Percentiles rank a stretch among this genome's conserved stretches.
phyloP scores from a whole-genome alignment of 2,329 filamentous ascomycete species.

The Corinectria fuckeliana region DNA sequence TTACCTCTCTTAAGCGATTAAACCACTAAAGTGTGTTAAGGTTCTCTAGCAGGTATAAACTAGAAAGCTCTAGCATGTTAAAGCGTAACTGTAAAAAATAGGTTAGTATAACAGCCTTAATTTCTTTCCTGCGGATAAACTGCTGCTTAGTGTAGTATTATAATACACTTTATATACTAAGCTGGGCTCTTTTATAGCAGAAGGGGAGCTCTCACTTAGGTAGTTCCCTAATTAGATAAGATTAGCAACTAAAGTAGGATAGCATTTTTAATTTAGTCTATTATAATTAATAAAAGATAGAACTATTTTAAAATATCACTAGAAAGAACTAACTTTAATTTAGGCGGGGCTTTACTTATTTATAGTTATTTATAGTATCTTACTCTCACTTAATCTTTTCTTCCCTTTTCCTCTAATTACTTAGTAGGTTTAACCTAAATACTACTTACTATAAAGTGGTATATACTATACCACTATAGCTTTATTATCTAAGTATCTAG shows the following conservation, averaged over 20 bases:
- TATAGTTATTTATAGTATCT: too few species aligned
- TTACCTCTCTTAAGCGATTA: neutral
- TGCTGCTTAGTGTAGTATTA: too few species aligned
- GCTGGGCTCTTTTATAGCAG: neutral
- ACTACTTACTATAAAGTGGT: neutral
- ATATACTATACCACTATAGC: neutral
- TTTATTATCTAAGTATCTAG: slow-evolving; percentile 4
- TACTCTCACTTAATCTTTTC: too few species aligned
- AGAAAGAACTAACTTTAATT: neutral
- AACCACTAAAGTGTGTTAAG: neutral
- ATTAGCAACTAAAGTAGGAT: neutral
- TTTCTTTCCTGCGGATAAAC: too few species aligned
- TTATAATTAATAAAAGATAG: neutral
- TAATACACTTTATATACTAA: neutral
- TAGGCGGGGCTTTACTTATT: too few species aligned
- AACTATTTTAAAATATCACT: neutral
- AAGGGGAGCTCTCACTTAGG: neutral
- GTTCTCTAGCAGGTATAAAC: slow-evolving; percentile 12
- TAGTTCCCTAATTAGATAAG: too few species aligned
- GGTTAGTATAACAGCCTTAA: neutral
- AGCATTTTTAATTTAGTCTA: neutral
- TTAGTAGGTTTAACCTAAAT: neutral
- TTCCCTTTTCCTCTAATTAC: too few species aligned
- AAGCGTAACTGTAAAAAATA: slow-evolving; percentile 11
- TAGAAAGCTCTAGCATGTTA: slow-evolving; percentile 8